Base-by-base conservation (phyloP, 805 yeast genomes). In the Saturnispora silvae region DNA sequence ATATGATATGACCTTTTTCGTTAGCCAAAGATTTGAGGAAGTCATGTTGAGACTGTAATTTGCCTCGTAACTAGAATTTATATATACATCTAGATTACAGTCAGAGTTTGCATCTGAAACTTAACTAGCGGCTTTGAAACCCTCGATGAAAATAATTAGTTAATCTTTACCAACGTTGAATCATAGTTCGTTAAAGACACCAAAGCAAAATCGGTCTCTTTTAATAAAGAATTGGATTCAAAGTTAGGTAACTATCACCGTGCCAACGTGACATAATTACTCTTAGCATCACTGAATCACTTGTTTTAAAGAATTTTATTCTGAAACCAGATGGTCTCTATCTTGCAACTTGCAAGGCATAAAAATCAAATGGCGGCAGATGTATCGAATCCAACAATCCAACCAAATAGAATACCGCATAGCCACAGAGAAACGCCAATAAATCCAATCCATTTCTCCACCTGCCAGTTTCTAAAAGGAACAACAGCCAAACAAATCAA, bases 171-270 rank as follows among this genome's bases (percentile, higher is more conserved):
- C 52, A 85, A 84, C 59, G 94, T 84, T 57, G 82, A 84, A 31
- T 77, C 95, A 1, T 76, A 75, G 47, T 87, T 89, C 62, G 66
- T 87, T 45, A 76, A 96, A 58, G 85, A 86, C 46, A 67, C 81
- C 47, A 64, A 63, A 33, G 70, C 75, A 43, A 71, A 75, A 24
- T 69, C 70, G 17, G 61, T 60, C 24, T 65, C 67, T 49, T 43
- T 56, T 16, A 69, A 60, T 45, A 63, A 60, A 13, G 61, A 67
- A 40, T 65, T 81, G 56, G 37, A 40, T 9, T 63, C 70, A 30
- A 38, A 35, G 10, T 17, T 43, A 13, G 37, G 44, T 7, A 45
- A 67, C 14, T 81, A 85, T 54, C 79, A 92, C 19, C 65, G 75
- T 20, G 67, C 71, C 14, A 63, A 67, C 19, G 83, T 82, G 59